Percentiles rank a stretch among this genome's conserved stretches.
Conservation (phyloP, 2,329 filamentous ascomycete species). For the Curvularia sp. region DNA sequence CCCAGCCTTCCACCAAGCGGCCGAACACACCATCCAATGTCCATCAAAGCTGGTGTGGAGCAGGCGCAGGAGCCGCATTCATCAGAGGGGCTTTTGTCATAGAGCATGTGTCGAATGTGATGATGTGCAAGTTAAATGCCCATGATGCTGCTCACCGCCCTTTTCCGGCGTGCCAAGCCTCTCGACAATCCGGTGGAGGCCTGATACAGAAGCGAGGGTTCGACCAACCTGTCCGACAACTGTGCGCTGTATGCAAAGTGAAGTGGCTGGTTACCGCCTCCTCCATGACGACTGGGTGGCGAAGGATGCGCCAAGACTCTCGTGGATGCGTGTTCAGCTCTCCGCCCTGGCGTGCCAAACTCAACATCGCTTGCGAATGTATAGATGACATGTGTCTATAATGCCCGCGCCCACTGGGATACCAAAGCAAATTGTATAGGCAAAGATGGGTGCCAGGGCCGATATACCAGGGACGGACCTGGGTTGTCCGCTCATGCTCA, state of each 20-base stretch:
- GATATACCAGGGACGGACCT: background rate
- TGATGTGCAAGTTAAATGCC: slow-evolving; percentile 7
- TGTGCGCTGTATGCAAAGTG: background rate
- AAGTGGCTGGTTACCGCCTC: background rate
- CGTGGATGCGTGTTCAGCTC: background rate
- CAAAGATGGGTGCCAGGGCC: background rate
- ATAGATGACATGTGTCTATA: background rate
- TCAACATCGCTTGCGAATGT: background rate
- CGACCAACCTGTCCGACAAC: background rate
- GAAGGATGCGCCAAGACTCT: background rate
- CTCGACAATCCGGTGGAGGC: background rate
- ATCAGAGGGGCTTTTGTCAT: slow-evolving; percentile 14
- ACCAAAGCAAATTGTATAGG: background rate
- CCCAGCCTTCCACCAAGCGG: slow-evolving; percentile 27
- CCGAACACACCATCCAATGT: slow-evolving; percentile 25
- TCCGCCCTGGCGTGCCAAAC: background rate
- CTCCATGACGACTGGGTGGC: background rate
- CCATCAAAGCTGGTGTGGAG: slow-evolving; percentile 25
- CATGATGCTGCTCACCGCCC: slow-evolving; percentile 29
- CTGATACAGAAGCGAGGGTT: background rate
- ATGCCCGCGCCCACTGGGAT: background rate
- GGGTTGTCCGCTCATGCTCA: background rate
- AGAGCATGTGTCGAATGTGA: slow-evolving; percentile 6
- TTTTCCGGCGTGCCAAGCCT: slow-evolving; percentile 23
- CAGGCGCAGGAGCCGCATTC: slow-evolving; percentile 2